Evolutionary conservation across 805 yeast genomes (phyloP).

Genomic region (Lipomyces spencermartinsiae): DNA sequence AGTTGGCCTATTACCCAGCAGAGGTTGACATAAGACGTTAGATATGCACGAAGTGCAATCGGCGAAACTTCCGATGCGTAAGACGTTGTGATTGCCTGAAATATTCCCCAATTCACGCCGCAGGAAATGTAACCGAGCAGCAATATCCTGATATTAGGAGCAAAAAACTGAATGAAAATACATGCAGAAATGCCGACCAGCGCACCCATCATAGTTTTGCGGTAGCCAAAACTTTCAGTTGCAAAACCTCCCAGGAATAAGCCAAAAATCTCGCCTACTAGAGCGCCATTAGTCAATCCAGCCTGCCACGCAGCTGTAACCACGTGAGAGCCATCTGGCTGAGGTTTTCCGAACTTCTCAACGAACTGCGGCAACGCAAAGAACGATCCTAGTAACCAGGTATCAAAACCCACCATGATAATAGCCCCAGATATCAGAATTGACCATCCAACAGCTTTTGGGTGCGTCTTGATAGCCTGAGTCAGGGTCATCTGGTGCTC

Average conservation of each 20-base stretch:
- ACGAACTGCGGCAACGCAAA: conserved; percentile 46
- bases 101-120: conserved; percentile 59
- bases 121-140: conserved; percentile 51
- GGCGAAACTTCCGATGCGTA: conserved; percentile 66
- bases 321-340: conserved; percentile 15
- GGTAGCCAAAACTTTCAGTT: conserved; percentile 56
- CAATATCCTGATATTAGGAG: conserved; percentile 50
- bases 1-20: conserved; percentile 66
- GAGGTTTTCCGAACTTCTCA: conserved; percentile 24
- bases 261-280: conserved; percentile 55
- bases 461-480: too few relatives aligned
- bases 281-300: conserved; percentile 43
- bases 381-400: conserved; percentile 50
- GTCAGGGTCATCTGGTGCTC: too few relatives aligned
- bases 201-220: conserved; percentile 50
- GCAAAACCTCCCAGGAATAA: conserved; percentile 53
- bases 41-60: conserved; percentile 54
- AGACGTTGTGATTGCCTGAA: conserved; percentile 57
- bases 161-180: conserved; percentile 56
- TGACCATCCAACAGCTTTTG: too few relatives aligned
- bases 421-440: conserved; percentile 52
- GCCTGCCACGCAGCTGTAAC: conserved; percentile 44
- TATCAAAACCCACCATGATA: conserved; percentile 59
- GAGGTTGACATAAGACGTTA: conserved; percentile 64
- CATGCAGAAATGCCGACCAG: conserved; percentile 48